Base-by-base conservation (phyloP, 352 stramenopile species). In the Globisporangium irregulare region DNA sequence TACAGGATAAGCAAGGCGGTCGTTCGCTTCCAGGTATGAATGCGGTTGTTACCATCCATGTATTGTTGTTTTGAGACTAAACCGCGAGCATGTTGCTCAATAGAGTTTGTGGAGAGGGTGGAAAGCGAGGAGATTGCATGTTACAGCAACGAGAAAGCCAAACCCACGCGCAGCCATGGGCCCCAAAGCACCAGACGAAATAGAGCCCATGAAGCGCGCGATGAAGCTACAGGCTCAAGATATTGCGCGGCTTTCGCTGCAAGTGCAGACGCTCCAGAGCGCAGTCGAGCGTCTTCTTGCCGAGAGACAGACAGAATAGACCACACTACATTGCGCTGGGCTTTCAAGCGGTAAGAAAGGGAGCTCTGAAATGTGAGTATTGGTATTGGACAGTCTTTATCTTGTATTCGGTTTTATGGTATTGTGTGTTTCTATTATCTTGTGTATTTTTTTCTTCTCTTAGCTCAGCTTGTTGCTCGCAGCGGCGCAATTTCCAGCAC, bases 401-500 rank as follows among this genome's bases (percentile, higher is more conserved):
- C 43, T 50, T 50, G 43, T 50, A 50, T 50, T 50, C 6, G 18
- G 14, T 50, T 22, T 18, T 50, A 50, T 22, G 43, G 20, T 20
- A 59, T n/a, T 59, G 20, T 27, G 36, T 15, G 29, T 62, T 32
- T 34, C 56, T 50, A 34, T 25, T 55, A 24, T 25, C 10, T 32
- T 22, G 6, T 38, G 41, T 51, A 25, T 15, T 34, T 54, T 34
- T 25, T 24, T 53, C 46, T 64, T 22, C 38, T 15, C 46, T 25
- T 38, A 36, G 48, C 24, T 36, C 38, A 65, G 27, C 10, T 38
- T 34, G 38, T 5, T 50, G 8, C 24, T 64, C 67, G 64, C 22
- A 90, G 24, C 4, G 80, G 65, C 27, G 72, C 75, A 22, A 88
- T 70, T 43, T 92, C 81, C 29, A 93, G 20, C 36, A 93, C 84